Conservation (phyloP, 306 rosid genomes). For the Casuarina equisetifolia region DNA sequence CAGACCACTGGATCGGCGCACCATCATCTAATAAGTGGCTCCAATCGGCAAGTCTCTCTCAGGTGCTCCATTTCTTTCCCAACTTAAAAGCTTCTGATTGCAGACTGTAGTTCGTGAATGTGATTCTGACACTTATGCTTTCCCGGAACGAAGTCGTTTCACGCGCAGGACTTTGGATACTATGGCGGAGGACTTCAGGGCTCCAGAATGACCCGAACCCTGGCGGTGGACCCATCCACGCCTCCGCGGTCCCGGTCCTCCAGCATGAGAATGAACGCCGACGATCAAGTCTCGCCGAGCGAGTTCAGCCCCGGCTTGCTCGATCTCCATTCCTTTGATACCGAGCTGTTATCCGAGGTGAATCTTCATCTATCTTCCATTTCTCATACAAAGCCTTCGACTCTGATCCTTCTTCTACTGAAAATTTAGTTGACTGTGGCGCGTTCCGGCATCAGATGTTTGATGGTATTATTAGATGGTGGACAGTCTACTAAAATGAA, state of each 20-base stretch:
- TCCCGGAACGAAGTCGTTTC: slow-evolving; percentile 15
- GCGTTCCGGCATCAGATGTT: background rate
- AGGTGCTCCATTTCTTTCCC: slow-evolving; percentile 34
- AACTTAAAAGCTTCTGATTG: background rate
- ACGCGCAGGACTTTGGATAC: slow-evolving; percentile 57
- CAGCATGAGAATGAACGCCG: slow-evolving; percentile 69
- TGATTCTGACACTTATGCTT: background rate
- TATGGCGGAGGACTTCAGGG: slow-evolving; percentile 40
- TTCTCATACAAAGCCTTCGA: background rate
- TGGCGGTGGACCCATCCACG: slow-evolving; percentile 12
- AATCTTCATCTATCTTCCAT: background rate
- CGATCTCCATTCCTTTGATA: slow-evolving; percentile 76
- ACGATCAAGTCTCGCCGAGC: slow-evolving; percentile 54
- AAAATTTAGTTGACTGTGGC: background rate
- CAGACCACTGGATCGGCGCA: slow-evolving; percentile 55
- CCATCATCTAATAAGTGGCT: slow-evolving; percentile 53
- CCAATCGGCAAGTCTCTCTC: slow-evolving; percentile 53
- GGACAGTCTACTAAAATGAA: background rate
- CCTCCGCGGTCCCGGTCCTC: slow-evolving; percentile 48
- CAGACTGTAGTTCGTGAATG: background rate
- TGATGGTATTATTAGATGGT: background rate
- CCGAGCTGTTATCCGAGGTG: slow-evolving; percentile 78
- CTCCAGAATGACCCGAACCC: slow-evolving; percentile 22
- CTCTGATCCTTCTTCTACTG: background rate
- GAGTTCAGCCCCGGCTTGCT: slow-evolving; percentile 63